A percentile compares a stretch with the other conserved stretches of the same genome.
phyloP scores from a whole-genome alignment of 306 rosid species.

The Ormosia semicastrata region DNA sequence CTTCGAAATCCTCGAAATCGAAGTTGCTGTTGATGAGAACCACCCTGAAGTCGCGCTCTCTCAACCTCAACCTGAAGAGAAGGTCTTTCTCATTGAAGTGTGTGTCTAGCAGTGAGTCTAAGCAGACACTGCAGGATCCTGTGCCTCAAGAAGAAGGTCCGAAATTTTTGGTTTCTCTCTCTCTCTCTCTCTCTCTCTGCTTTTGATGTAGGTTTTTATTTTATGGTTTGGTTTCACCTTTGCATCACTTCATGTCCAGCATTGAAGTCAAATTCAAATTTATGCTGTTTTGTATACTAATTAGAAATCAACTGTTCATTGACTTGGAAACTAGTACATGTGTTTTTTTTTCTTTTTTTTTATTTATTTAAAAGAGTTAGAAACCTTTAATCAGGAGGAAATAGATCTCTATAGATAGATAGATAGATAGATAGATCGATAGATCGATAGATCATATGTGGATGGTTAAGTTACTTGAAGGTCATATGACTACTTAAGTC shows the following conservation, averaged over 20 bases:
- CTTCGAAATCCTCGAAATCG: constrained; percentile 39
- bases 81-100: constrained; percentile 42
- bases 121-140: constrained; percentile 49
- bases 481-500: not conserved
- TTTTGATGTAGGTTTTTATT: not conserved
- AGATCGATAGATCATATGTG: no score
- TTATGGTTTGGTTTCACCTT: not conserved
- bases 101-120: constrained; percentile 53
- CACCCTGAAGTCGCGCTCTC: constrained; percentile 29
- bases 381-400: not conserved
- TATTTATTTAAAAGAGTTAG: not conserved
- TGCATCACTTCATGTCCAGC: not conserved
- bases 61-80: constrained; percentile 15
- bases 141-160: constrained; percentile 53
- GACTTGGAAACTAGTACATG: not conserved
- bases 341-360: not conserved
- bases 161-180: not conserved
- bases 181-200: not conserved
- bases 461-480: no score
- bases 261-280: constrained; percentile 3
- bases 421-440: no score
- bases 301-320: not conserved
- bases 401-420: no score
- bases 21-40: constrained; percentile 43
- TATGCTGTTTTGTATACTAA: not conserved